Base-by-base conservation (phyloP, 1,284 basidiomycete genomes). In the Sporisorium scitamineum region DNA sequence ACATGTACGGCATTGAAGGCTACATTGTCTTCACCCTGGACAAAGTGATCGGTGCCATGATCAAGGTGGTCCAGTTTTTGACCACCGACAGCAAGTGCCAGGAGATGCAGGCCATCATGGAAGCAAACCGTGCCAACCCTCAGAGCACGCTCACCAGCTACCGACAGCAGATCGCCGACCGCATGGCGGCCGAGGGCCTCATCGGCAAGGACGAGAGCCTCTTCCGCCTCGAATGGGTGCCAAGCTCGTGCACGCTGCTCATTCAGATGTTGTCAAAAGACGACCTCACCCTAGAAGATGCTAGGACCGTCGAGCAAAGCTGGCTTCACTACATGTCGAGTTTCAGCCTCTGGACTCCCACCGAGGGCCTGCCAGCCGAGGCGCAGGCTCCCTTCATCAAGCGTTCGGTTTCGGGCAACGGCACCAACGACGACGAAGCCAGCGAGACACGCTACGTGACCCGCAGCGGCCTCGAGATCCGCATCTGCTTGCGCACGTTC, bases 1-100 rank as follows among this genome's bases (percentile, higher is more conserved):
- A 93, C 90, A 95, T 99, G 89, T 98, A 96, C 88, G 94, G 94
- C 34, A 95, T 92, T 76, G 93, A 94, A 88, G 95, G 94, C 79
- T 96, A 93, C 85, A 92, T 92, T 81, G 90, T 93, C 82, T 97
- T 96, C 84, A 97, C 95, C 0, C 87, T 97, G n/a, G 95, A 97
- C 87, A 94, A 96, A 85, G 89, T 96, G 54, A 90, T 96, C 59
- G 92, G 92, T 3, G 80, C 79, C 22, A 62, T 85, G 42, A 72
- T 84, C 73, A 85, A 85, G 69, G 70, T 76, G 44, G 82, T 92
- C 2, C 94, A 97, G 86, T 88, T 89, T 32, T 89, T 95, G 58
- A 88, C 95, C 34, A 87, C 90, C 3, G 96, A 98, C 81, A 84
- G 88, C 29, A 93, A 92, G 85, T 93, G 92, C 80, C 93, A 94